These are phyloP conservation scores for Xanthoconium separans DNA, from an alignment of 1,284 basidiomycete species.

Conservation along the genomic window DNA sequence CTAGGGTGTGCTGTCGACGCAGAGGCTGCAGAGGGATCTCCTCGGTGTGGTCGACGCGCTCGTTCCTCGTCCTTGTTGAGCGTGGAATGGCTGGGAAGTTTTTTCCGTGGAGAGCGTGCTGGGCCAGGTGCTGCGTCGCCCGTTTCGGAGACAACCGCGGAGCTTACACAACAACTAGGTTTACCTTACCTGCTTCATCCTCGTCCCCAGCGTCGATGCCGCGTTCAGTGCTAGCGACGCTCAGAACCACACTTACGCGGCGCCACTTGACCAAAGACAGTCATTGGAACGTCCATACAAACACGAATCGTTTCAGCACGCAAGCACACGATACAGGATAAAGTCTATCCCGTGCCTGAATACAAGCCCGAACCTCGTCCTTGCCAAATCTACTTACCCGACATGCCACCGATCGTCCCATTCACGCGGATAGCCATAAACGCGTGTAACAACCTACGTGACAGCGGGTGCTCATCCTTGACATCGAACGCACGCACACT, in stretches of 20 bases:
- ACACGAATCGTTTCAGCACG: not conserved
- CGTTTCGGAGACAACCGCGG: slow-evolving; percentile 1
- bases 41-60: slow-evolving; percentile 13
- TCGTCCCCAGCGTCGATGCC: no score
- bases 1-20: slow-evolving; percentile 21
- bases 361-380: not conserved
- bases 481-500: slow-evolving; percentile 2
- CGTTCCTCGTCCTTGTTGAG: slow-evolving; percentile 2
- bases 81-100: slow-evolving; percentile 7
- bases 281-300: no score
- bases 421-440: slow-evolving; percentile 5
- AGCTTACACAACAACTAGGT: not conserved
- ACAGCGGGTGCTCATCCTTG: slow-evolving; percentile 13
- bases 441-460: slow-evolving; percentile 4
- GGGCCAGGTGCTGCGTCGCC: not conserved
- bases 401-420: not conserved
- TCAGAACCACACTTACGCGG: no score
- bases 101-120: not conserved
- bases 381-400: not conserved
- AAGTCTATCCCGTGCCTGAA: slow-evolving; percentile 11
- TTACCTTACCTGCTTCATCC: no score
- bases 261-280: no score
- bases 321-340: slow-evolving; percentile 3
- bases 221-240: no score
- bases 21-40: slow-evolving; percentile 27